Conservation (phyloP, 495 filamentous ascomycete genomes). For the Podospora fimiseda region DNA sequence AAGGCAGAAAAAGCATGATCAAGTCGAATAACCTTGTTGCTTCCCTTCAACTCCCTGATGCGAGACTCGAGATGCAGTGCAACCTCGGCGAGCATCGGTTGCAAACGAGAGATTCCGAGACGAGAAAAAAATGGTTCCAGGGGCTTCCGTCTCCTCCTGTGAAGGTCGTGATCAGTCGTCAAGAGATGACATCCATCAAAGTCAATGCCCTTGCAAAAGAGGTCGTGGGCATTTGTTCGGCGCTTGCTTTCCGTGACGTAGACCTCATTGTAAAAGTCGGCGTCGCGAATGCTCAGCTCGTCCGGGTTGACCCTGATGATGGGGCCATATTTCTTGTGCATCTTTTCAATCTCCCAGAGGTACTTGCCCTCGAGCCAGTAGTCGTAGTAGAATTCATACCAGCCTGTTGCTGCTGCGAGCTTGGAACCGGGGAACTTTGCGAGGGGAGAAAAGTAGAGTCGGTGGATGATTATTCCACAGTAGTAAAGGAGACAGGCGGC, state of each 20-base stretch:
- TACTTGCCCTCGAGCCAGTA: constrained; percentile 30
- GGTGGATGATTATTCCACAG: constrained; percentile 1
- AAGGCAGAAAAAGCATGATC: constrained; percentile 26
- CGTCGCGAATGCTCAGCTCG: constrained; percentile 45
- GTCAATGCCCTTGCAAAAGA: neutral
- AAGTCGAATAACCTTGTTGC: constrained; percentile 15
- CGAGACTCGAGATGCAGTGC: neutral
- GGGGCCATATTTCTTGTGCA: constrained; percentile 37
- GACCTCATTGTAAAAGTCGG: constrained; percentile 31
- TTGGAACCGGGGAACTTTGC: constrained; percentile 39
- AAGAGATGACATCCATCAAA: neutral
- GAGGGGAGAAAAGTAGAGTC: constrained; percentile 31
- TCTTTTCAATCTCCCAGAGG: constrained; percentile 27
- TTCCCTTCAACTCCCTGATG: constrained; percentile 3
- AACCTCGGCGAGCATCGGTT: constrained; percentile 12
- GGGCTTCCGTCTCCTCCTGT: constrained; percentile 13
- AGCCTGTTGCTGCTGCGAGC: constrained; percentile 36
- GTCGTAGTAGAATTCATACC: constrained; percentile 44
- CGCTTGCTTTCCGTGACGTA: constrained; percentile 17
- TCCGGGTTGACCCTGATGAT: constrained; percentile 48
- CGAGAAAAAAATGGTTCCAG: constrained; percentile 20
- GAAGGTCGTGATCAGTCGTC: constrained; percentile 17
- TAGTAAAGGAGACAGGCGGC: neutral
- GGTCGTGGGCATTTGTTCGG: constrained; percentile 8
- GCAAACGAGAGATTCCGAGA: constrained; percentile 5